Base-by-base conservation (phyloP, 1,139 yeast species). In the Geotrichum australiense region DNA sequence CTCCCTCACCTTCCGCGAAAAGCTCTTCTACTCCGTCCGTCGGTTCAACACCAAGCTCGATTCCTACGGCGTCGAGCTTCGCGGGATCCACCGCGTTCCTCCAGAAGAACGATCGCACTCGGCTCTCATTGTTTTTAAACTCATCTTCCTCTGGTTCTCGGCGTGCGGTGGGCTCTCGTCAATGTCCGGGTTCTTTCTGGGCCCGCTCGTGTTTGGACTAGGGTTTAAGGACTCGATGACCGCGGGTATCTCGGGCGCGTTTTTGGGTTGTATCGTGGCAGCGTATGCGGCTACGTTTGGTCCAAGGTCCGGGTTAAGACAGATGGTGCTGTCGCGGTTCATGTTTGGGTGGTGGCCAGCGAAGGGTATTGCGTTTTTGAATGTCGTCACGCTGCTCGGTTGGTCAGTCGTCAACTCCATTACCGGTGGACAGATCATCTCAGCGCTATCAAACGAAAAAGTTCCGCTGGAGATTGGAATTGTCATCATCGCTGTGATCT, bases 361-460 rank as follows among this genome's bases (percentile, higher is more conserved):
- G 30, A 80, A 81, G 57, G 64, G 82, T 43, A 80, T 83, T 36
- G 78, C 85, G 2, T 58, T 85, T 34, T 73, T 80, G 28, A 73
- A 83, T 35, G 75, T 82, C 45, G 61, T 82, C 41, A 91, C 94
- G 37, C 80, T 80, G n/a, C 62, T 82, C 53, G 94, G 94, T 18
- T 85, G 94, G 94, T 75, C 89, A 14, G 79, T 85, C 31, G 87
- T 85, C 18, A 84, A 84, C 57, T 74, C 83, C 52, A 91, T 84
- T 38, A 78, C 84, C 43, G 94, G 94, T 27, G 95, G 95, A 18
- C 89, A 85, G 62, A 80, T 85, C 47, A 63, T 85, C 42, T 69
- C 76, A 2, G 71, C 81, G 35, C 65, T 85, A 8, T 76, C 86
- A 33, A 63, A 76, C 49, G 80, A 73, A 15, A 71, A 68, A 49